These are phyloP conservation scores for Endoconidiophora polonica DNA, from an alignment of 2,329 filamentous ascomycete species.

Conservation along the genomic window DNA sequence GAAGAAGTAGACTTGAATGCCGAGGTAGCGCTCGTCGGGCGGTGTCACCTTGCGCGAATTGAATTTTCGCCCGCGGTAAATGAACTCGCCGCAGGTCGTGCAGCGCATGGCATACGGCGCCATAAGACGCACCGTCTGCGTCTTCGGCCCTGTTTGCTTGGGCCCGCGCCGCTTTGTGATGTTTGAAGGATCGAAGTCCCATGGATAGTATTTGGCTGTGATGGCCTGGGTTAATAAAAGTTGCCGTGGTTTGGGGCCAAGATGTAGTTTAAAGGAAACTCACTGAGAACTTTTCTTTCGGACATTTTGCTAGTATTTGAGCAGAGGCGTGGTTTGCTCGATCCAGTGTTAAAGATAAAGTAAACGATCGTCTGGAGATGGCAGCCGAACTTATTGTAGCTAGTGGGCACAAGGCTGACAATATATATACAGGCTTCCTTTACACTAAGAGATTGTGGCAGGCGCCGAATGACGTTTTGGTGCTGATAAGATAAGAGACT, in stretches of 20 bases:
- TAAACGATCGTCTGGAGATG: too few species aligned
- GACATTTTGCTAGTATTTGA: conserved; percentile 42
- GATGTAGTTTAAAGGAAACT: conserved; percentile 15
- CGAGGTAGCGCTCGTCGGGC: conserved; percentile 71
- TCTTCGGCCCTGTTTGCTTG: conserved; percentile 59
- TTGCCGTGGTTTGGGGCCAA: neutral
- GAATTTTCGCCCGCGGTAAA: conserved; percentile 89
- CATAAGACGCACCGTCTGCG: conserved; percentile 82
- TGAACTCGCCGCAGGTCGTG: conserved; percentile 50
- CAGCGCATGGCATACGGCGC: conserved; percentile 27
- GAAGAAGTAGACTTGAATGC: conserved; percentile 76
- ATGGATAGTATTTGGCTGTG: conserved; percentile 41
- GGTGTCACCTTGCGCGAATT: conserved; percentile 89
- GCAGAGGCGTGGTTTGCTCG: neutral
- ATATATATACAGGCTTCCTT: too few species aligned
- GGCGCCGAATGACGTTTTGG: neutral
- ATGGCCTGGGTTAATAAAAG: neutral
- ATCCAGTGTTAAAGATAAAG: neutral
- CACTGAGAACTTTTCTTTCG: conserved; percentile 61
- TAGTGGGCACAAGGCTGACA: conserved; percentile 1
- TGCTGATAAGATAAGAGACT: conserved; percentile 3
- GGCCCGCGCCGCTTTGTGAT: conserved; percentile 53
- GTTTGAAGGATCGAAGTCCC: conserved; percentile 78
- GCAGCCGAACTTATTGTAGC: neutral
- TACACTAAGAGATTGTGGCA: neutral